Evolutionary conservation across 1,284 basidiomycete species (phyloP).

Genomic region (Trichosporon sp.): DNA sequence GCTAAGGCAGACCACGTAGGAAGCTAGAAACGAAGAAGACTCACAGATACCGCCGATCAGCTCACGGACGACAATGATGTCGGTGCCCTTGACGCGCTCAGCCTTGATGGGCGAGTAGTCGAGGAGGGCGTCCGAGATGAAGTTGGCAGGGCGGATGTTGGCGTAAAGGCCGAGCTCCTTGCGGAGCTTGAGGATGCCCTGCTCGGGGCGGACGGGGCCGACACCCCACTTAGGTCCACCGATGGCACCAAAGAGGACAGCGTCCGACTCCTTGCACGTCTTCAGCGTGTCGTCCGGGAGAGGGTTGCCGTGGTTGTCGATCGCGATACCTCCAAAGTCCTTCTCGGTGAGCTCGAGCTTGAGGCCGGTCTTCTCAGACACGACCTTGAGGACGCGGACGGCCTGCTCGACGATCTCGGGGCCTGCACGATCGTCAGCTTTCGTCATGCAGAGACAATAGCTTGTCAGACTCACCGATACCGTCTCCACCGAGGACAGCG

Average conservation of each 20-base stretch:
- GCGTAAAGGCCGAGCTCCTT: slow-evolving; percentile 93
- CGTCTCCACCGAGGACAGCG: slow-evolving; percentile 87
- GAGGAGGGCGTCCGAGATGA: slow-evolving; percentile 85
- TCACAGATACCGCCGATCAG: slow-evolving; percentile 72
- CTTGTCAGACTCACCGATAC: slow-evolving; percentile 73
- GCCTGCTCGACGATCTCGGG: slow-evolving; percentile 92
- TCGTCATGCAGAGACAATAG: neutral
- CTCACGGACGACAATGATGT: slow-evolving; percentile 93
- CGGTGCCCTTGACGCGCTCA: slow-evolving; percentile 74
- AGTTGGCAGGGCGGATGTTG: slow-evolving; percentile 95
- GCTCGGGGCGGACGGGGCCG: slow-evolving; percentile 88
- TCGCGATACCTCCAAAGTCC: slow-evolving; percentile 88
- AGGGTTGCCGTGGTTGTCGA: slow-evolving; percentile 78
- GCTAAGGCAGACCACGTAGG: too few species aligned
- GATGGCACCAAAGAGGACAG: slow-evolving; percentile 91
- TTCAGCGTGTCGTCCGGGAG: slow-evolving; percentile 78
- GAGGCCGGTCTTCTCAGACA: slow-evolving; percentile 67
- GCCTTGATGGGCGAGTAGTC: slow-evolving; percentile 88
- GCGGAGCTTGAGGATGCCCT: slow-evolving; percentile 83
- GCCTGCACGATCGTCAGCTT: slow-evolving; percentile 55
- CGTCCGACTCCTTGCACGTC: slow-evolving; percentile 82
- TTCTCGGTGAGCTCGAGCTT: slow-evolving; percentile 62
- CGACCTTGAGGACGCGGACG: slow-evolving; percentile 69
- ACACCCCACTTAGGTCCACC: slow-evolving; percentile 97
- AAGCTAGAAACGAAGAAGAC: slow-evolving; percentile 17